Evolutionary conservation across 345 rosid genomes (phyloP).

Genomic region (Combretum micranthum): DNA sequence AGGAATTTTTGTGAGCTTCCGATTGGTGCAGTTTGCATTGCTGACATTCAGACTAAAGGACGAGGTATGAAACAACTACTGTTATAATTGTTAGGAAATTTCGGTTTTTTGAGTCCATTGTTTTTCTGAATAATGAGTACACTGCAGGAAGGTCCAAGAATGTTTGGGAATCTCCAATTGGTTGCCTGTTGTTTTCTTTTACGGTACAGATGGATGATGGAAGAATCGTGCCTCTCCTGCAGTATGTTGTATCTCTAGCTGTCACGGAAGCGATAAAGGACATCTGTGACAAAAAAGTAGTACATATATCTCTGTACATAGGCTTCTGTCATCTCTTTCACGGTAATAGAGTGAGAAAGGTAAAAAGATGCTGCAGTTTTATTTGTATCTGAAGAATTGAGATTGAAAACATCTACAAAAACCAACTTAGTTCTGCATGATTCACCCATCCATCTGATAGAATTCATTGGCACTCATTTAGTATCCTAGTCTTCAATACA

Average conservation of each 20-base stretch:
- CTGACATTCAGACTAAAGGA: conserved; percentile 72
- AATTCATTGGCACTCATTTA: no score
- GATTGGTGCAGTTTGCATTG: conserved; percentile 70
- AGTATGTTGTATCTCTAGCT: conserved; percentile 85
- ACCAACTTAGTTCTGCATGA: no score
- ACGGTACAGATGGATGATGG: conserved; percentile 81
- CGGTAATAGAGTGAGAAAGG: background rate
- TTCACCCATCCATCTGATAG: no score
- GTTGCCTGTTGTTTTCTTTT: conserved; percentile 86
- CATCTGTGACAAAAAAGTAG: conserved; percentile 58
- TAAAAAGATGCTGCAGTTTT: no score
- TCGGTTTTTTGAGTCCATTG: no score
- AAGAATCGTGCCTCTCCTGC: conserved; percentile 64
- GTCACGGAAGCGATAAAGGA: conserved; percentile 76
- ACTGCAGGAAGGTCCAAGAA: conserved; percentile 68
- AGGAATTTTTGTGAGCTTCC: conserved; percentile 88
- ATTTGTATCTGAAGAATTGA: no score
- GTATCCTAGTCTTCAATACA: background rate
- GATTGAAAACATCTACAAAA: no score
- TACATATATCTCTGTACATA: background rate
- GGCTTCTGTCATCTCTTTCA: background rate
- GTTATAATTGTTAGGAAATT: background rate
- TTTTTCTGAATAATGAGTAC: no score
- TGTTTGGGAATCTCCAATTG: conserved; percentile 80
- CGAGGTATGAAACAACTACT: conserved; percentile 44